Evolutionary conservation across 306 rosid genomes (phyloP), one percentile per base, ranked within the genome.

Genomic region (Betula pendula): DNA sequence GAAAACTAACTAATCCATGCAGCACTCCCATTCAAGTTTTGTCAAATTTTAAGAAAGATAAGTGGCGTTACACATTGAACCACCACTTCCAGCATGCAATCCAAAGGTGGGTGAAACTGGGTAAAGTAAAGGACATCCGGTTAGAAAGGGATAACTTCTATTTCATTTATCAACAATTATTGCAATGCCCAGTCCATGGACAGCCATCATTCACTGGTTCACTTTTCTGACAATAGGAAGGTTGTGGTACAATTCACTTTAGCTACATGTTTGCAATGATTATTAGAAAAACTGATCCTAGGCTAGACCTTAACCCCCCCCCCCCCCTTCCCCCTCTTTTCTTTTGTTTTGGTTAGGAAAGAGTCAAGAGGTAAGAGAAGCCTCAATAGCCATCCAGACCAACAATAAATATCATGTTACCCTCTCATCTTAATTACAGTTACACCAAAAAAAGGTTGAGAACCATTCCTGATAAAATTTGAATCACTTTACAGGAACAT

Each of bases 181-280:
- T 22, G 31, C 13, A 55, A 55, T 55, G 29, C 16, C 51, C 51
- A 22, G 31, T 55, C 63, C 31, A 55, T 55, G 8, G 40, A 40
- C 19, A 59, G 66, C 38, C 66, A 59, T 27, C 8, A 27, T 27
- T 24, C 38, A 59, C 35, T 8, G 8, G 12, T 49, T 48, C 72
- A n/a, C 58, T 16, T 67, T 35, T 76, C 14, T 25, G 16, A n/a
- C 6, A 17, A 76, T 35, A 16, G 13, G 19, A 76, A 67, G 19
- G 53, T 51, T 63, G 44, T 16, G 45, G 2, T 38, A 33, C 12
- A 63, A 33, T 16, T 63, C 13, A 63, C 45, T 13, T 38, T 16
- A 17, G 69, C 69, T 7, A 31, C 45, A 33, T 63, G 69, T 63
- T 63, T 63, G 20, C 69, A 12, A 13, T 59, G 66, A 59, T 59